Conservation (phyloP, 371 early-diverging fungal genomes). For the Mortierella sp. region DNA sequence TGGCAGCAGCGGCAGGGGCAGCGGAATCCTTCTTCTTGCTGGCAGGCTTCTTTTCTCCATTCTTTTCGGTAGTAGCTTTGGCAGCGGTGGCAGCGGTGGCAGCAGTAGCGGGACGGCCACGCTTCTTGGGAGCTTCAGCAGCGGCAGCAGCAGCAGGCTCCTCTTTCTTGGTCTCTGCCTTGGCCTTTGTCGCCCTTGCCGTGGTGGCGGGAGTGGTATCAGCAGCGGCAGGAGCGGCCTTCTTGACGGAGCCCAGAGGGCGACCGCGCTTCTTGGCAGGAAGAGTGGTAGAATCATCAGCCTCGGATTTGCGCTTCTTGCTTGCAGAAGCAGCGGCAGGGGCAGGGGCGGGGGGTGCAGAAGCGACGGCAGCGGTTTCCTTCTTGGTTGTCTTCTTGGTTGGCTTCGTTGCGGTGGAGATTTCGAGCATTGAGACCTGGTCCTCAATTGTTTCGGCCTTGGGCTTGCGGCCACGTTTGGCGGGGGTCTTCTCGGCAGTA, state of each 20-base stretch:
- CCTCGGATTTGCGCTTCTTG: slow-evolving; percentile 14
- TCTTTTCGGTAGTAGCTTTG: background rate
- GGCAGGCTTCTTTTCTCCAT: background rate
- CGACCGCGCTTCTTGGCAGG: slow-evolving; percentile 33
- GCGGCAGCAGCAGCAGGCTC: background rate
- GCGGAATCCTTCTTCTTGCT: slow-evolving; percentile 3
- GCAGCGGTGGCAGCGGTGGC: background rate
- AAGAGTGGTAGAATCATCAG: background rate
- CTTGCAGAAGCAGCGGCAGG: background rate
- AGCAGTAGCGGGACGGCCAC: background rate
- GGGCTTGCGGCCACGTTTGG: slow-evolving; percentile 12
- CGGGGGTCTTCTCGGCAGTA: background rate
- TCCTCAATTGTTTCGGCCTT: slow-evolving; percentile 16
- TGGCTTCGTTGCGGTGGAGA: background rate
- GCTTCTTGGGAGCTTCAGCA: slow-evolving; percentile 8
- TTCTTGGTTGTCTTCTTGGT: background rate
- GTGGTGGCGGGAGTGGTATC: background rate
- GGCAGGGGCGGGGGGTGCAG: background rate
- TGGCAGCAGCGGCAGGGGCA: background rate
- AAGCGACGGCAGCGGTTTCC: background rate
- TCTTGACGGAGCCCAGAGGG: slow-evolving; percentile 41
- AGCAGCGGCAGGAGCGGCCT: background rate
- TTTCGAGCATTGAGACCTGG: slow-evolving; percentile 8
- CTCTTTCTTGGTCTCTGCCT: background rate
- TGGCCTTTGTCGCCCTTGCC: background rate